Percentiles rank a stretch among this genome's conserved stretches.
These are phyloP conservation scores for Lenzites betulinus DNA, from an alignment of 768 basidiomycete species.

Conservation along the genomic window DNA sequence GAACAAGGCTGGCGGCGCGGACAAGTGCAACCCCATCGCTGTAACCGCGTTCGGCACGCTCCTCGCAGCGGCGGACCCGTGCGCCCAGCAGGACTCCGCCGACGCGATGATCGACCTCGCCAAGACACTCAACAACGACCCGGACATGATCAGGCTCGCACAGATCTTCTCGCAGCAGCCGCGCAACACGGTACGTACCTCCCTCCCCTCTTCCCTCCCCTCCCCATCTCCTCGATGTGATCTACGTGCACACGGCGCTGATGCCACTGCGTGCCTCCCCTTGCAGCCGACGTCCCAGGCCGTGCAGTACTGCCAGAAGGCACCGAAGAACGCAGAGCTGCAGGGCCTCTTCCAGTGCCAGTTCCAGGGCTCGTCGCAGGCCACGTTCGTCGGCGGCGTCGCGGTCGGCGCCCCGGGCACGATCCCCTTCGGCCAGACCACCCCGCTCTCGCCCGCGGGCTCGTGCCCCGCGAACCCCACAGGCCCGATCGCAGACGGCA, in stretches of 20 bases:
- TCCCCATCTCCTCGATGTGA: not conserved
- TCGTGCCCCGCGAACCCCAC: slow-evolving; percentile 51
- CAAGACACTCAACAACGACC: slow-evolving; percentile 45
- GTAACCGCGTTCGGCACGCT: slow-evolving; percentile 58
- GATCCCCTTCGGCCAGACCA: slow-evolving; percentile 49
- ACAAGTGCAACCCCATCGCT: slow-evolving; percentile 56
- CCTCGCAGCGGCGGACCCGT: slow-evolving; percentile 46
- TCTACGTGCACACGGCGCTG: not conserved
- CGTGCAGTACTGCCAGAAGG: slow-evolving; percentile 54
- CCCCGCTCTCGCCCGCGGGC: slow-evolving; percentile 47
- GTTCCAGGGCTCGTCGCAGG: slow-evolving; percentile 48
- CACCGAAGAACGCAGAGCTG: slow-evolving; percentile 53
- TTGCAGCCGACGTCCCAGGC: slow-evolving; percentile 27
- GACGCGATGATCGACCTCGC: slow-evolving; percentile 53
- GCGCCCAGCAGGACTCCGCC: slow-evolving; percentile 49
- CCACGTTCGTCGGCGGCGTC: slow-evolving; percentile 46
- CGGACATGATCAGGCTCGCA: slow-evolving; percentile 49
- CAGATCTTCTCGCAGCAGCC: slow-evolving; percentile 61
- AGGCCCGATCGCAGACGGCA: slow-evolving; percentile 53
- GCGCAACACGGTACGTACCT: slow-evolving; percentile 49
- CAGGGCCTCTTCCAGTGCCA: slow-evolving; percentile 61
- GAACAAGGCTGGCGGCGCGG: slow-evolving; percentile 55
- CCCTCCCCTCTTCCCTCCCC: not conserved
- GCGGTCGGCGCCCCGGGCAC: slow-evolving; percentile 49
- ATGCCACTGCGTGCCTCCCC: not conserved